Percentiles rank a stretch among this genome's conserved stretches.
Evolutionary conservation across 306 rosid species (phyloP).

Genomic region (Lathyrus sativus): DNA sequence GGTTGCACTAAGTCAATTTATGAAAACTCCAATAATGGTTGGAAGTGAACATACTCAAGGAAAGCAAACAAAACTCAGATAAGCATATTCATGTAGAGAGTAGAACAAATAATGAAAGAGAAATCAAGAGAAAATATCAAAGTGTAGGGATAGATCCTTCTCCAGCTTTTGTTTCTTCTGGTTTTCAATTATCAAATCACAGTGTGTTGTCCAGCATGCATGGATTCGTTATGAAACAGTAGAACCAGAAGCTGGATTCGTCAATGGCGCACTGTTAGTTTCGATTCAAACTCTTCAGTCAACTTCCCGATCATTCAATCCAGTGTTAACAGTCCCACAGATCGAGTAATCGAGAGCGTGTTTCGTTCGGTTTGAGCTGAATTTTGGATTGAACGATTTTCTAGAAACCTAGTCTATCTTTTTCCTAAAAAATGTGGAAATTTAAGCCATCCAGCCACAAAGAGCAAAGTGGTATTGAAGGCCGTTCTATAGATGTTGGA

Average conservation of each 20-base stretch:
- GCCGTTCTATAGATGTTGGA: slow-evolving; percentile 83
- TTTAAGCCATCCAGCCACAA: slow-evolving; percentile 92
- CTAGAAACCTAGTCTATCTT: slow-evolving; percentile 29
- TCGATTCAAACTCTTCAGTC: slow-evolving; percentile 6
- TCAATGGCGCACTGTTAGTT: slow-evolving; percentile 40
- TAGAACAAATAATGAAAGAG: too few species aligned
- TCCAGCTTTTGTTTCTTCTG: too few species aligned
- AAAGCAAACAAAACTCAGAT: too few species aligned
- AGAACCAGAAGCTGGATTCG: slow-evolving; percentile 34
- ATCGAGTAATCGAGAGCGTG: slow-evolving; percentile 44
- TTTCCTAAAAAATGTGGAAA: slow-evolving; percentile 71
- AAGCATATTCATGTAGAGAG: too few species aligned
- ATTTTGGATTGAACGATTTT: slow-evolving; percentile 34
- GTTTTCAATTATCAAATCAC: too few species aligned
- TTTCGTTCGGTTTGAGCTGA: slow-evolving; percentile 40
- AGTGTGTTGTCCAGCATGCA: too few species aligned
- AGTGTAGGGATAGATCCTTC: too few species aligned
- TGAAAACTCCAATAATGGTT: too few species aligned
- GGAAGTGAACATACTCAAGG: too few species aligned
- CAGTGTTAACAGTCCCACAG: slow-evolving; percentile 29
- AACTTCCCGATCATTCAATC: slow-evolving; percentile 26
- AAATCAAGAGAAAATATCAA: too few species aligned
- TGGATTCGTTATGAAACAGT: too few species aligned
- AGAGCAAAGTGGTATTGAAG: slow-evolving; percentile 87
- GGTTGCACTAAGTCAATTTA: too few species aligned